A percentile compares a stretch with the other conserved stretches of the same genome.
Evolutionary conservation across 108 stramenopile species (phyloP).

Genomic region (Cyclotella baltica): DNA sequence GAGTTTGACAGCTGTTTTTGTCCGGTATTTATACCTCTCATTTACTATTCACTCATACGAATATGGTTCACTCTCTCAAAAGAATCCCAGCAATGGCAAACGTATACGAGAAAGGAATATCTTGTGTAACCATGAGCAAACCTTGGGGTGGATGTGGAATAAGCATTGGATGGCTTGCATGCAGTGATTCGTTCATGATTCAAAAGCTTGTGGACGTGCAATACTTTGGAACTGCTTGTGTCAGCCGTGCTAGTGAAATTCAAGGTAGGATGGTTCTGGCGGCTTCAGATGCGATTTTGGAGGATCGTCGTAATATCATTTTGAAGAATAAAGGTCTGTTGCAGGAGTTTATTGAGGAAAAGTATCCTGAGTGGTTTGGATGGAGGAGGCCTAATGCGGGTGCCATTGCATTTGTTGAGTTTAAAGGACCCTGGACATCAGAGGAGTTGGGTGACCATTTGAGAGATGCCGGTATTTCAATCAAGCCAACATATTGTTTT

Average conservation of each 20-base stretch:
- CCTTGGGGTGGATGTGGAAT: conserved; percentile 88
- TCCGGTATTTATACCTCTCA: background rate
- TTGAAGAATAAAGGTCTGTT: conserved; percentile 62
- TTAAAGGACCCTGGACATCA: conserved; percentile 70
- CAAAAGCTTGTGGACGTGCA: conserved; percentile 62
- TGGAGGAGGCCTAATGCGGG: conserved; percentile 76
- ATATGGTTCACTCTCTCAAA: background rate
- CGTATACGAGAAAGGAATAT: conserved; percentile 68
- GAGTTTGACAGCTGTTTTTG: conserved; percentile 3
- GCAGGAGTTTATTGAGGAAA: conserved; percentile 56
- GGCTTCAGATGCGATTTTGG: conserved; percentile 59
- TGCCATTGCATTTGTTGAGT: conserved; percentile 77
- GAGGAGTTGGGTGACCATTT: conserved; percentile 61
- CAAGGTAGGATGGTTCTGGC: conserved; percentile 77
- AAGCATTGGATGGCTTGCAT: conserved; percentile 79
- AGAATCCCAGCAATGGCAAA: conserved; percentile 74
- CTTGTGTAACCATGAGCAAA: conserved; percentile 72
- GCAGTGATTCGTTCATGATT: conserved; percentile 54
- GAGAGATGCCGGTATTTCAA: conserved; percentile 62
- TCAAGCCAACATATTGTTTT: conserved; percentile 86
- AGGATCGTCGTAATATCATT: conserved; percentile 56
- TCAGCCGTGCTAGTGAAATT: conserved; percentile 70
- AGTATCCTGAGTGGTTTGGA: conserved; percentile 60
- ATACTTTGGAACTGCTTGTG: conserved; percentile 83
- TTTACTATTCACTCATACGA: background rate